Evolutionary conservation across 192 early-diverging fungal genomes (phyloP), one percentile per base, ranked within the genome.

Genomic region (Coemansia sp.): DNA sequence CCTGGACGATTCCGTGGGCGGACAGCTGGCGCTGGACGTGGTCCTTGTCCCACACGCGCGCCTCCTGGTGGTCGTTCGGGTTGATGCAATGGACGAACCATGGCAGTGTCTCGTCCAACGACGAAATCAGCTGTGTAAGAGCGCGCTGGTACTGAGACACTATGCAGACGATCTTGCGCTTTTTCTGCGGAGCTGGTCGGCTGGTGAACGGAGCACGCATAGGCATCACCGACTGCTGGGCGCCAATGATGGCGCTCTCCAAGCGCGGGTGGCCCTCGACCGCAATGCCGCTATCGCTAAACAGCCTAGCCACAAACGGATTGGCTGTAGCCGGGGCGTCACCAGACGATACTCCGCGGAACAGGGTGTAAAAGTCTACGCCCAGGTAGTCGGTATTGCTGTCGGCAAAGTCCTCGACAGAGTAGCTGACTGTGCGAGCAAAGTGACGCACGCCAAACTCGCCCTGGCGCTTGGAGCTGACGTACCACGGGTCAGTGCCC

Each of bases 361-460:
- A 92, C 52, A 97, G 78, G 7, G 89, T 86, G 39, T 95, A 90
- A 80, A 94, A 93, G 71, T 96, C 93, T 2, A 90, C 85, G 68
- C 89, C 90, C 18, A 96, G 74, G 44, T 86, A 85, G 71, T 95
- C 92, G 8, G 83, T 82, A 70, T 98, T 94, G 59, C 86, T 84
- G 63, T 90, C 88, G n/a, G 92, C 67, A 70, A 95, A 93, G 41
- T 87, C 52, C 44, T 69, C 68, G 15, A 74, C 69, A 9, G 73
- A 75, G 68, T 92, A 94, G 29, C 67, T 86, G 15, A 90, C 89
- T 45, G 84, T 84, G 15, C 87, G 84, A 24, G 87, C 84, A 83
- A 89, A 95, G 74, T 98, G 96, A 58, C 89, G 87, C 56, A 97
- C 84, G 41, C 87, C 84, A 80, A 98, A 98, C 59, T 77, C 73